Base-by-base conservation (phyloP, 768 basidiomycete species). In the Naematelia aurantialba region DNA sequence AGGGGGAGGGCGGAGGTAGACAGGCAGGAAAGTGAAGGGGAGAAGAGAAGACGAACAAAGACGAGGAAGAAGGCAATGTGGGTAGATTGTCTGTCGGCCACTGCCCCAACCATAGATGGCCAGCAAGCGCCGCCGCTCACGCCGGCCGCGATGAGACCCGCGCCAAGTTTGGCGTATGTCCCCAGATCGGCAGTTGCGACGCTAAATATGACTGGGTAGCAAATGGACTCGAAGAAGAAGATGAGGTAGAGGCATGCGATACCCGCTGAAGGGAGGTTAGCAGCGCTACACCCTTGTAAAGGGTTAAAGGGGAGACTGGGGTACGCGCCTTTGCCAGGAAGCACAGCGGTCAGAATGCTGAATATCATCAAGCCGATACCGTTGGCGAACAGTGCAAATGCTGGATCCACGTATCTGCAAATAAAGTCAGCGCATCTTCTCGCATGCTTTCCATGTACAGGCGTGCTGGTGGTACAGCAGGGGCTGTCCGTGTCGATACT, bases 241-340 rank as follows among this genome's bases (percentile, higher is more conserved):
- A 73, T 58, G 48, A 73, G 44, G 68, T 67, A 70, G 46, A 70
- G 55, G 21, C 60, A 65, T 4, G 67, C 72, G 34, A 70, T 61
- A 17, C 66, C 56, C 21, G 8, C 34, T 39, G 34, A 39, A 39
- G 8, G 34, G 17, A 39, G 17, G 34, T 39, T 17, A 39, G 34
- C 17, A n/a, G n/a, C n/a, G n/a, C n/a, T n/a, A n/a, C n/a, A n/a
- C n/a, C n/a, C n/a, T n/a, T n/a, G n/a, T n/a, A n/a, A 8, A 39
- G 34, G 34, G 8, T 39, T 39, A 39, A 39, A 17, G 17, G 34
- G 17, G 8, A 17, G 8, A 17, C 8, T 39, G 17, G 34, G 8
- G 34, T 8, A 17, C 34, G 8, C 34, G 17, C 67, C 67, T 58
- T 57, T 57, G 11, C 67, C 70, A 13, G 55, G 46, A 42, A 72